Conservation (phyloP, 257 asterid genomes). For the Fraxinus americana region DNA sequence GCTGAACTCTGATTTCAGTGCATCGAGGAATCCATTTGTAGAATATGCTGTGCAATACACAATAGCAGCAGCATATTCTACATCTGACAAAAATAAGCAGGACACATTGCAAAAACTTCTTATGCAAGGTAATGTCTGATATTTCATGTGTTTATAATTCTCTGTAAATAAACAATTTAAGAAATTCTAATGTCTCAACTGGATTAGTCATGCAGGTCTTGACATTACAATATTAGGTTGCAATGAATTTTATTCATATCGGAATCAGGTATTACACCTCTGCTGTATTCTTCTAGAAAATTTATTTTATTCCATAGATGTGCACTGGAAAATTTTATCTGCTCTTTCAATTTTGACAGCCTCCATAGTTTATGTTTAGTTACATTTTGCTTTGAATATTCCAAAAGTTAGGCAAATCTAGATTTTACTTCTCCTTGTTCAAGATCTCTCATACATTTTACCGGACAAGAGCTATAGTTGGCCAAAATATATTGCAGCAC, state of each 20-base stretch:
- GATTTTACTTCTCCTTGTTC: background rate
- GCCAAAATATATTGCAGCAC: background rate
- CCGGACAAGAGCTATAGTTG: background rate
- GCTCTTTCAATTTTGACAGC: background rate
- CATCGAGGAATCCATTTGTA: slow-evolving; percentile 84
- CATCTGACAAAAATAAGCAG: slow-evolving; percentile 53
- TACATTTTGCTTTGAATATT: background rate
- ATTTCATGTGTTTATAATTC: slow-evolving; percentile 22
- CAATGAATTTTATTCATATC: slow-evolving; percentile 91
- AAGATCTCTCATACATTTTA: background rate
- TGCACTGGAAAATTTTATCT: background rate
- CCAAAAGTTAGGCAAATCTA: background rate
- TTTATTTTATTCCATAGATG: slow-evolving; percentile 3
- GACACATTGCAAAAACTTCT: slow-evolving; percentile 71
- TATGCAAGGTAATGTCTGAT: slow-evolving; percentile 66
- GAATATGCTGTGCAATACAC: slow-evolving; percentile 87
- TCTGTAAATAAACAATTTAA: slow-evolving; percentile 8
- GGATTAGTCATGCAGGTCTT: slow-evolving; percentile 74
- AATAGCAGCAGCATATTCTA: slow-evolving; percentile 78
- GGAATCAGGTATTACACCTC: slow-evolving; percentile 74
- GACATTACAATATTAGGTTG: slow-evolving; percentile 89
- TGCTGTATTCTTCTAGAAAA: slow-evolving; percentile 10
- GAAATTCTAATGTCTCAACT: slow-evolving; percentile 37
- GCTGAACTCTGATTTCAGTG: slow-evolving; percentile 56
- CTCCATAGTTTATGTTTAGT: background rate